phyloP scores from a whole-genome alignment of 1,284 basidiomycete genomes.

The Leccinum pachyderme region DNA sequence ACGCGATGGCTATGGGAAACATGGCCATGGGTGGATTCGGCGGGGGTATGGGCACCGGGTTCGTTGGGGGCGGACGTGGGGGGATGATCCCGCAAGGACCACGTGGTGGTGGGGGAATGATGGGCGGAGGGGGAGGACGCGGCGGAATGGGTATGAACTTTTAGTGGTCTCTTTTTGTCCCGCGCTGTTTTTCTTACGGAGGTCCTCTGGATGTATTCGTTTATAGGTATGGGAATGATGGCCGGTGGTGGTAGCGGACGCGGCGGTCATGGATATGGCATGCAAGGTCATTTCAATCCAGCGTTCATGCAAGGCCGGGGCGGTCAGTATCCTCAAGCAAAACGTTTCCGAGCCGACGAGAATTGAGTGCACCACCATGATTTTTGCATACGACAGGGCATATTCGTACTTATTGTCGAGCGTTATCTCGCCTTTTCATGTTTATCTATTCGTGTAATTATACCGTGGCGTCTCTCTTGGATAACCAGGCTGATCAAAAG shows the following conservation, averaged over 20 bases:
- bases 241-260: constrained; percentile 30
- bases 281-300: constrained; percentile 67
- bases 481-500: no score
- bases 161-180: constrained; percentile 42
- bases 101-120: constrained; percentile 43
- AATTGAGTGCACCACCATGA: constrained; percentile 21
- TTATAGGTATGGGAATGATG: constrained; percentile 53
- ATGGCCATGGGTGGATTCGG: constrained; percentile 51
- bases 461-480: neutral
- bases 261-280: constrained; percentile 49
- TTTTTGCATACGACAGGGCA: neutral
- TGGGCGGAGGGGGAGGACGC: constrained; percentile 42
- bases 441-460: constrained; percentile 29
- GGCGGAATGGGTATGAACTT: constrained; percentile 71
- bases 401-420: neutral
- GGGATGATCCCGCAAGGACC: constrained; percentile 66
- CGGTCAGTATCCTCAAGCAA: constrained; percentile 44
- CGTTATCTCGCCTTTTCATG: constrained; percentile 1
- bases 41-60: constrained; percentile 37
- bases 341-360: constrained; percentile 51
- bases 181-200: constrained; percentile 44
- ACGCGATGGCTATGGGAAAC: constrained; percentile 42
- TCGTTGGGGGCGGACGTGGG: constrained; percentile 44
- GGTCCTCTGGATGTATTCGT: constrained; percentile 30
- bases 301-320: constrained; percentile 60